Base-by-base conservation (phyloP, 805 yeast species). In the Zygosaccharomyces siamensis region DNA sequence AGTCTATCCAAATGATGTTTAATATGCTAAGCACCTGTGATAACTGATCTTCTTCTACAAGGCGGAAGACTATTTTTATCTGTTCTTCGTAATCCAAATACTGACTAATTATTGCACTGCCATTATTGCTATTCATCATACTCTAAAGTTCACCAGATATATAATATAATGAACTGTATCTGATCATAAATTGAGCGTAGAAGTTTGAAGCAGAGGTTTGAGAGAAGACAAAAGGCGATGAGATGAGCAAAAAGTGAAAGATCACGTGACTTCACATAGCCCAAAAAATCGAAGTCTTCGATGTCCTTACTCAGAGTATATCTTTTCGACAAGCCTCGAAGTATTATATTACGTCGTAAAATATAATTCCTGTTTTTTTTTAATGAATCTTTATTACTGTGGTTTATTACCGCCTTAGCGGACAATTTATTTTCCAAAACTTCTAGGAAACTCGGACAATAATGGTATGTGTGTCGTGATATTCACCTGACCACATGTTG, bases 21-120 rank as follows among this genome's bases (percentile, higher is more conserved):
- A 56, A 40, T 11, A 56, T 44, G 7, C 50, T 57, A 8, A 52
- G 39, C n/a, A 51, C 57, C 32, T 58, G 54, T 28, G 49, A 36
- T 21, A 57, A 47, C 7, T 46, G 32, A 7, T 48, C 40, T 18
- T 54, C 48, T 32, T 54, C 50, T 33, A 55, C 46, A 28, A 57
- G 43, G 7, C 54, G 52, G 26, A 48, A 32, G 23, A 56, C 36
- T 26, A 58, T 28, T 26, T 45, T 45, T 21, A 43, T 33, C 38
- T 49, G 57, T 4, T 45, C 50, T 8, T 47, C 45, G 4, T 45
- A 14, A 3, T 57, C 49, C 7, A 58, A 37, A 43, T 57, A 58
- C 35, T 51, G 54, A 6, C 53, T 42, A 10, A 53, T 35, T 16
- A 50, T 23, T 6, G 41, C 39, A 26, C 42, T 46, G 11, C 44